Evolutionary conservation across 2,329 filamentous ascomycete genomes (phyloP).

Genomic region (Diaporthe vexans): DNA sequence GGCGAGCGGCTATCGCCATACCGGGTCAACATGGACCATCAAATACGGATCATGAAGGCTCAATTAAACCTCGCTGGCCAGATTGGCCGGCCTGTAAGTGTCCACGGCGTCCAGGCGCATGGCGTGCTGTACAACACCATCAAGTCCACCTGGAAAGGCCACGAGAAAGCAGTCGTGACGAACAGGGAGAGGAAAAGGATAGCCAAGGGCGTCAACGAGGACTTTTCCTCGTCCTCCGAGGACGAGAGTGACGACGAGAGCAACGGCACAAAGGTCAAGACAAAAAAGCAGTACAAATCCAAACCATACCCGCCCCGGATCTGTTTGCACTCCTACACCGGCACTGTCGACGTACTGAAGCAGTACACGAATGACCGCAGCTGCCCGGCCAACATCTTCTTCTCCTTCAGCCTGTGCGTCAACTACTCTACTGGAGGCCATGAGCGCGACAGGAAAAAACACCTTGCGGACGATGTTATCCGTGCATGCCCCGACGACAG

Average conservation of each 20-base stretch:
- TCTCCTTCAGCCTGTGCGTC: constrained; percentile 88
- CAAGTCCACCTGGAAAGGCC: constrained; percentile 76
- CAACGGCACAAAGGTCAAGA: background rate
- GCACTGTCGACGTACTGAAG: constrained; percentile 78
- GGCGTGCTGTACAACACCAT: constrained; percentile 78
- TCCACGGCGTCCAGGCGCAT: constrained; percentile 83
- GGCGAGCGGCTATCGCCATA: constrained; percentile 77
- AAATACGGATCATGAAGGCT: constrained; percentile 73
- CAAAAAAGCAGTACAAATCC: constrained; percentile 45
- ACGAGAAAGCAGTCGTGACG: constrained; percentile 73
- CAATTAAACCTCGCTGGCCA: constrained; percentile 81
- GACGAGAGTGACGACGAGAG: constrained; percentile 42
- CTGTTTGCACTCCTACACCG: constrained; percentile 95
- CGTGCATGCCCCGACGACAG: constrained; percentile 81
- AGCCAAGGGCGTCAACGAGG: constrained; percentile 60
- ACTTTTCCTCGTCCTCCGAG: constrained; percentile 54
- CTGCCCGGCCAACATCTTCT: constrained; percentile 84
- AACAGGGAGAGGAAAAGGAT: constrained; percentile 69
- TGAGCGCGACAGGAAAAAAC: constrained; percentile 64
- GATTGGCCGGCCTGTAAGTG: constrained; percentile 73
- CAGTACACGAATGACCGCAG: constrained; percentile 81
- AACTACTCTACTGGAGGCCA: constrained; percentile 75
- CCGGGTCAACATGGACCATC: constrained; percentile 77
- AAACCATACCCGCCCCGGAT: constrained; percentile 87
- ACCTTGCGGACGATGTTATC: constrained; percentile 65